These are phyloP conservation scores for Bruguiera gymnorhiza DNA, from an alignment of 345 rosid genomes.

Conservation along the genomic window DNA sequence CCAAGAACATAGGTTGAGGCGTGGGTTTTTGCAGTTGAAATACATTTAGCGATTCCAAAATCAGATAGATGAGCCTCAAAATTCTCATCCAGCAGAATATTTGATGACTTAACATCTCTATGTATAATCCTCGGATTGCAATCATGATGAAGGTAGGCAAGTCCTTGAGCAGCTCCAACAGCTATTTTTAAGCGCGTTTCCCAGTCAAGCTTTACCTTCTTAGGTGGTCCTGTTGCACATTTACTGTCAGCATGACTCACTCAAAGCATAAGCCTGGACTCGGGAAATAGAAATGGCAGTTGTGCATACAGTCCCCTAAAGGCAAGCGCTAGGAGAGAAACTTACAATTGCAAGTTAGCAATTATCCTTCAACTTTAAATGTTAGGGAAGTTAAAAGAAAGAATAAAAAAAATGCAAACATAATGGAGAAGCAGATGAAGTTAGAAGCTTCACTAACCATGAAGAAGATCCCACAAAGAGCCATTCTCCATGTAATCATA, in stretches of 20 bases:
- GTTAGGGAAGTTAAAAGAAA: background rate
- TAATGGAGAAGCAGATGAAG: background rate
- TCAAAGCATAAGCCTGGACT: too few relatives aligned
- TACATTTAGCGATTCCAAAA: conserved; percentile 87
- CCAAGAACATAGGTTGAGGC: conserved; percentile 85
- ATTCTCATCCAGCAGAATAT: conserved; percentile 79
- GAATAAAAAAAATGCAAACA: background rate
- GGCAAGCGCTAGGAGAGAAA: too few relatives aligned
- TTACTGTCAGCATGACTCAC: too few relatives aligned
- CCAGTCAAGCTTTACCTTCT: conserved; percentile 94
- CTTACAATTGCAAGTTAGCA: too few relatives aligned
- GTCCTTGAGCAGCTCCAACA: conserved; percentile 94
- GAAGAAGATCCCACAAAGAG: conserved; percentile 94
- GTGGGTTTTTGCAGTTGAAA: conserved; percentile 68
- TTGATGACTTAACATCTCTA: conserved; percentile 90
- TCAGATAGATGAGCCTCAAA: conserved; percentile 86
- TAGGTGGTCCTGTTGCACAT: conserved; percentile 47
- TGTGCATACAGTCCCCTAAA: too few relatives aligned
- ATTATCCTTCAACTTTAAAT: background rate
- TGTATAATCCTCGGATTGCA: conserved; percentile 88
- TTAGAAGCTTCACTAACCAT: conserved; percentile 45
- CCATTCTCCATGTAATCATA: conserved; percentile 97
- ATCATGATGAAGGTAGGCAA: conserved; percentile 94
- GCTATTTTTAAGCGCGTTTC: conserved; percentile 81
- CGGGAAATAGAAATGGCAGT: too few relatives aligned